A percentile compares a stretch with the other conserved stretches of the same genome.
Conservation (phyloP, 371 early-diverging fungal species). For the Mucor irregularis region DNA sequence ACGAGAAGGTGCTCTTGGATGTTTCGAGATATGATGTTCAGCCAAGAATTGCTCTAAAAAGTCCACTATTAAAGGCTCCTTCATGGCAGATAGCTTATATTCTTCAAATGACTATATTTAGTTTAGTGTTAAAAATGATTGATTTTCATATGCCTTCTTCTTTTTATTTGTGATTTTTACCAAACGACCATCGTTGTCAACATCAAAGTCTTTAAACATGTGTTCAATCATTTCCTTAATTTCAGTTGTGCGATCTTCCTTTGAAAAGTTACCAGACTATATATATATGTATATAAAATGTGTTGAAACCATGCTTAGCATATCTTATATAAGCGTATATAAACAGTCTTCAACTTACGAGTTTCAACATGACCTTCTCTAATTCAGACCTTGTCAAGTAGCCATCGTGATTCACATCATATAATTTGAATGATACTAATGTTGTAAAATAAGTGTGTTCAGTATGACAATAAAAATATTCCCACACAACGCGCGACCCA, state of each 20-base stretch:
- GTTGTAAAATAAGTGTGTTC: neutral
- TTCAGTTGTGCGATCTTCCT: conserved; percentile 68
- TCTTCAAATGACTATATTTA: conserved; percentile 75
- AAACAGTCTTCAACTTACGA: conserved; percentile 49
- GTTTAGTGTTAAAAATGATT: neutral
- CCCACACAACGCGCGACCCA: no score
- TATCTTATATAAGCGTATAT: conserved; percentile 53
- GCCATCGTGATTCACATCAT: conserved; percentile 81
- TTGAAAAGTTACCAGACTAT: conserved; percentile 56
- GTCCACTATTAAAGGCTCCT: conserved; percentile 82
- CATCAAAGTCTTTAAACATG: conserved; percentile 84
- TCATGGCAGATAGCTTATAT: conserved; percentile 81
- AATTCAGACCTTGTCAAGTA: conserved; percentile 75
- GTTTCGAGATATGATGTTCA: conserved; percentile 39
- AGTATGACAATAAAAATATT: neutral
- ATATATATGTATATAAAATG: neutral
- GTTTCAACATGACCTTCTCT: conserved; percentile 70
- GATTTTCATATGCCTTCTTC: neutral
- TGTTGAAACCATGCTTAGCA: neutral
- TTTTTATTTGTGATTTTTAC: conserved; percentile 35
- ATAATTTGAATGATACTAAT: conserved; percentile 80
- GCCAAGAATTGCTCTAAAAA: conserved; percentile 76
- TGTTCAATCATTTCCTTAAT: conserved; percentile 67
- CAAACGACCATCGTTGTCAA: conserved; percentile 79
- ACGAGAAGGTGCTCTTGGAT: conserved; percentile 16